Conservation (phyloP, 371 early-diverging fungal species). For the Syncephalastrum racemosum region DNA sequence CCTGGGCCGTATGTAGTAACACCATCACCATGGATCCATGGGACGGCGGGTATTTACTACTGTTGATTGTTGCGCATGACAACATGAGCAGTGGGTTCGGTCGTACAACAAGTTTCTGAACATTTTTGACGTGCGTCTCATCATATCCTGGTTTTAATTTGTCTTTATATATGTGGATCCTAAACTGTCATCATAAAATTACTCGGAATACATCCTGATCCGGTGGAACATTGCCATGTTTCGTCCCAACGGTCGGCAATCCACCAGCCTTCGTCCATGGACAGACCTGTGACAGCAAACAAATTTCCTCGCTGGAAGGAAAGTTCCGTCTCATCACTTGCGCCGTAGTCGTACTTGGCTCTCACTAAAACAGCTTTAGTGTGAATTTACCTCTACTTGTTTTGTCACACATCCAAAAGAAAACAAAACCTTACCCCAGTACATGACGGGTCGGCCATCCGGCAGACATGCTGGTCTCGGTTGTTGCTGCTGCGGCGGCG, state of each 20-base stretch:
- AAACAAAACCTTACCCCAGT: slow-evolving; percentile 36
- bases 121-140: neutral
- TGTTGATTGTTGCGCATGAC: too few species aligned
- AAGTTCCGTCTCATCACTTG: slow-evolving; percentile 29
- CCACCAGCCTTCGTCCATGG: slow-evolving; percentile 27
- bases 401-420: neutral
- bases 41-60: too few species aligned
- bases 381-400: neutral
- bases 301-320: slow-evolving; percentile 23
- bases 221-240: slow-evolving; percentile 12
- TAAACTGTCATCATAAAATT: slow-evolving; percentile 21
- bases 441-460: slow-evolving; percentile 35
- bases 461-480: slow-evolving; percentile 12
- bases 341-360: slow-evolving; percentile 36
- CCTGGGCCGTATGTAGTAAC: too few species aligned
- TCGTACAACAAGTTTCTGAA: too few species aligned
- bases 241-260: slow-evolving; percentile 27
- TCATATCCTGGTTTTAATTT: neutral
- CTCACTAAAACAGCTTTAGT: slow-evolving; percentile 20
- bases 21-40: too few species aligned
- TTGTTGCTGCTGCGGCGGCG: slow-evolving; percentile 5
- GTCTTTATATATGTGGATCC: neutral
- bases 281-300: slow-evolving; percentile 21
- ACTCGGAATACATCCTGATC: slow-evolving; percentile 29
- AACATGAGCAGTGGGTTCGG: too few species aligned